Base-by-base conservation (phyloP, 2,329 filamentous ascomycete species). In the Colletotrichum nymphaeae region DNA sequence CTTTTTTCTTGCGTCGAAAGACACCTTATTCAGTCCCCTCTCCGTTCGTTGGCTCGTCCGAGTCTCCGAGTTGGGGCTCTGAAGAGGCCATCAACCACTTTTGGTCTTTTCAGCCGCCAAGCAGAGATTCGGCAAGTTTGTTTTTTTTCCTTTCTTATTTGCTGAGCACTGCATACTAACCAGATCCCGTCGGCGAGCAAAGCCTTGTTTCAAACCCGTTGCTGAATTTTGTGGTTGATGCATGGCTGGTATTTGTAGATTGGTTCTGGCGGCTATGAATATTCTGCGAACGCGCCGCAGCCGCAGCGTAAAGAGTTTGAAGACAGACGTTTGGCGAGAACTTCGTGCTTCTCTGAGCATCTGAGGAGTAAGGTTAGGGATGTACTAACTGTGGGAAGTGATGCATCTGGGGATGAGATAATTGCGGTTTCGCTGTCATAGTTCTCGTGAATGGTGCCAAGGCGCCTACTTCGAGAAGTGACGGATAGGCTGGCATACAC, bases 151-250 rank as follows among this genome's bases (percentile, higher is more conserved):
- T 42, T 63, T n/a, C 35, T 46, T 28, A 8, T 12, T 26, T 67
- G 26, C 56, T 56, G 22, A 55, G 53, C 35, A 55, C 55, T 60
- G 35, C 64, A 59, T 67, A 35, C 32, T 35, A 49, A 67, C 59
- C 53, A 67, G 64, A 67, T 67, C 55, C 49, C n/a, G 19, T 60
- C 26, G 63, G 46, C 35, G 58, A 37, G 26, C 24, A 16, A 62
- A 49, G 24, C 59, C 37, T 30, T 49, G 37, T 63, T 49, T 63
- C 59, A 46, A 37, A 52, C 12, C 7, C n/a, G 4, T 22, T 49
- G 42, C 42, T 49, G 42, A 22, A 49, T 4, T 49, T 49, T 11
- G 19, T 49, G 19, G 16, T 49, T 5, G 42, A 8, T 19, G 42
- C 42, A 49, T 49, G 19, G 8, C 9, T 22, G n/a, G 1, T 22